Evolutionary conservation across 2,329 filamentous ascomycete species (phyloP), one percentile per base, ranked within the genome.

Genomic region (Acrocalymma vagum): DNA sequence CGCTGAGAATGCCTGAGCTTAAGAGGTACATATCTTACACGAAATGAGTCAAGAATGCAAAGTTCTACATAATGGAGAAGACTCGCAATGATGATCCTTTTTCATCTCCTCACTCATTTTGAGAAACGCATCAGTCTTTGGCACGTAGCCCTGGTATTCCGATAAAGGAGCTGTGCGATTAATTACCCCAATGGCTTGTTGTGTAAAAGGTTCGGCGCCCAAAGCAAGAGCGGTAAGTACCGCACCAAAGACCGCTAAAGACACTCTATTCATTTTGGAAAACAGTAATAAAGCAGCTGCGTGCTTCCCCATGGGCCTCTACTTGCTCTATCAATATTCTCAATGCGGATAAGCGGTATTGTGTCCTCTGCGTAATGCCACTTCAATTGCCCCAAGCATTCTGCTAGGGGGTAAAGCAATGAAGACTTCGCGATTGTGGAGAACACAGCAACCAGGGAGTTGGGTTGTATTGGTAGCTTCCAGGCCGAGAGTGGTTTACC

Each of bases 311-410:
- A n/a, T n/a, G n/a, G n/a, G n/a, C n/a, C n/a, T n/a, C n/a, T n/a
- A n/a, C n/a, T n/a, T n/a, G n/a, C n/a, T n/a, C n/a, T n/a, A n/a
- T 68, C 63, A 18, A 62, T 67, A 6, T 47, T 13, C 27, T 65
- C 55, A 11, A 67, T 48, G 22, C 65, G 42, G 13, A 42, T 26
- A 9, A 71, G 45, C 16, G 30, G 39, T 10, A 41, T 52, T 10
- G 34, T 27, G 9, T 38, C 30, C 7, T 44, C 25, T 35, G 62
- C 65, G 37, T 64, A 55, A 7, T 47, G 11, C 70, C 70, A 73
- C 48, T 71, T 71, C 22, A 70, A 48, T 42, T 73, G 71, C 26
- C 60, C 55, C 21, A 72, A 47, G 25, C 61, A 62, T 17, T 62
- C 55, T 2, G 65, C 58, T 9, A 67, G 40, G 7, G 60, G 52